Percentiles rank a stretch among this genome's conserved stretches.
These are phyloP conservation scores for Suhomyces tanzawaensis DNA, from an alignment of 805 yeast species.

Conservation along the genomic window DNA sequence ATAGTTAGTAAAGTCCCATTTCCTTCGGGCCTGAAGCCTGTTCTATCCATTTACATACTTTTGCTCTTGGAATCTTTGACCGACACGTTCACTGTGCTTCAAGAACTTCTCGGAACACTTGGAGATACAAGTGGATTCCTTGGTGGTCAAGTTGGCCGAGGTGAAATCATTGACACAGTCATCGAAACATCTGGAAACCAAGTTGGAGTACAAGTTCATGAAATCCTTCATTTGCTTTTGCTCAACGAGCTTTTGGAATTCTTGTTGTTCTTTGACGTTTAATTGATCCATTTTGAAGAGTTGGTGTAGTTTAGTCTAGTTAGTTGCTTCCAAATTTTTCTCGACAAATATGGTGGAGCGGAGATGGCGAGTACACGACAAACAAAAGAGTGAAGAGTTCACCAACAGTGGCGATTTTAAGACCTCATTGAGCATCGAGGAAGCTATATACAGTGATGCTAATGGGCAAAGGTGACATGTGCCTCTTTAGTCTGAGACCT, in stretches of 20 bases:
- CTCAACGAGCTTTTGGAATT: constrained; percentile 92
- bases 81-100: constrained; percentile 97
- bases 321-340: neutral
- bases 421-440: no score
- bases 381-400: no score
- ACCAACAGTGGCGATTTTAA: no score
- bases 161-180: constrained; percentile 99
- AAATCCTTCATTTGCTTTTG: constrained; percentile 98
- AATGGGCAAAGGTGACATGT: no score
- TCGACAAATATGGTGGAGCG: no score
- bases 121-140: constrained; percentile 82
- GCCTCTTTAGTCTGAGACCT: no score
- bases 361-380: no score
- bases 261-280: constrained; percentile 94
- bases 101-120: constrained; percentile 96
- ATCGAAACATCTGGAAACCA: constrained; percentile 94
- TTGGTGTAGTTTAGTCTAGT: constrained; percentile 2
- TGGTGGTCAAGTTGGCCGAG: constrained; percentile 77
- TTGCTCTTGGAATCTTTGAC: constrained; percentile 98
- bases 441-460: no score
- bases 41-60: constrained; percentile 51
- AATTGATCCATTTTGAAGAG: constrained; percentile 77
- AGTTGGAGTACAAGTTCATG: constrained; percentile 92
- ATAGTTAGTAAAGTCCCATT: constrained; percentile 27
- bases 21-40: no score